A percentile compares a stretch with the other conserved stretches of the same genome.
Evolutionary conservation across 495 filamentous ascomycete genomes (phyloP).

Genomic region (Chaetomium cochliodes): DNA sequence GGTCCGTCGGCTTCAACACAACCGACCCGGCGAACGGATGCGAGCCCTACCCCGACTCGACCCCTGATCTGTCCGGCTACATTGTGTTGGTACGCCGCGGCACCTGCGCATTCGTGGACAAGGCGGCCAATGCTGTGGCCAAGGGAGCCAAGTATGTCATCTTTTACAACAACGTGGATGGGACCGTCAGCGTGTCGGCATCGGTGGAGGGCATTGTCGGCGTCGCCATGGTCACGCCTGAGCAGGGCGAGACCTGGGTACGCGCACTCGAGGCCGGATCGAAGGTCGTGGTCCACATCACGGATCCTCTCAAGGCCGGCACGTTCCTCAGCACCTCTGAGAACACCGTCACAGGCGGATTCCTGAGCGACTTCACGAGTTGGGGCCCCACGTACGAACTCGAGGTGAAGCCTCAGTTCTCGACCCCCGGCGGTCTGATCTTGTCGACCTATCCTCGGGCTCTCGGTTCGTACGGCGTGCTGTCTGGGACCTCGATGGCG

Average conservation of each 20-base stretch:
- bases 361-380: conserved; percentile 51
- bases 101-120: conserved; percentile 50
- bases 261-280: conserved; percentile 38
- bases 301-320: conserved; percentile 42
- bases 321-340: conserved; percentile 36
- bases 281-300: conserved; percentile 44
- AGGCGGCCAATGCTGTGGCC: conserved; percentile 50
- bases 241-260: conserved; percentile 49
- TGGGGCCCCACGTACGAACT: conserved; percentile 59
- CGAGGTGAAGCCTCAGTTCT: conserved; percentile 54
- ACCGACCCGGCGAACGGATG: conserved; percentile 49
- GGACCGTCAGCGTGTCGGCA: conserved; percentile 35
- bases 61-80: conserved; percentile 51
- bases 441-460: conserved; percentile 55
- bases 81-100: conserved; percentile 58
- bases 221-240: conserved; percentile 46
- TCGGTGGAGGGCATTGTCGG: conserved; percentile 34
- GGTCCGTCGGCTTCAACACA: conserved; percentile 50
- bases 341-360: conserved; percentile 46
- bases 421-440: conserved; percentile 55
- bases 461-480: conserved; percentile 52
- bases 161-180: conserved; percentile 52
- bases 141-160: conserved; percentile 57
- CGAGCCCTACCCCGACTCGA: conserved; percentile 42
- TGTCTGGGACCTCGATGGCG: conserved; percentile 61